Conservation (phyloP, 2,329 filamentous ascomycete genomes). For the Lecanosticta acicola region DNA sequence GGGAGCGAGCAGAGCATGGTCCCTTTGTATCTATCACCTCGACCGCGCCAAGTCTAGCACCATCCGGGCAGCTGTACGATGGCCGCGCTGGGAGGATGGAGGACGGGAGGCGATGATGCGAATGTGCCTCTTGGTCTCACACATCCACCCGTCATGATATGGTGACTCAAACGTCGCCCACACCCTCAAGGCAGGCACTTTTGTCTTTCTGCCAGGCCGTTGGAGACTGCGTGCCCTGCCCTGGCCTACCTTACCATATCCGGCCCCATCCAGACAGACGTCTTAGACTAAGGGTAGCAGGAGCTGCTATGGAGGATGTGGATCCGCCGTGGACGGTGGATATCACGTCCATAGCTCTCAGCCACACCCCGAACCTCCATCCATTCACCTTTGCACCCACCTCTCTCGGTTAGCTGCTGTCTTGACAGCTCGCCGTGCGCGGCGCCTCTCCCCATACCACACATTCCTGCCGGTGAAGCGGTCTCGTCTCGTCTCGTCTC, state of each 20-base stretch:
- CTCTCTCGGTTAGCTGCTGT: slow-evolving; percentile 11
- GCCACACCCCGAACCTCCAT: not conserved
- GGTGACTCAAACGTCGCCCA: slow-evolving; percentile 15
- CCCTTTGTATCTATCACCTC: not conserved
- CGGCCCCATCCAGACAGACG: no score
- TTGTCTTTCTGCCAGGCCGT: slow-evolving; percentile 15
- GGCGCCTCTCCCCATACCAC: not conserved
- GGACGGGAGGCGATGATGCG: not conserved
- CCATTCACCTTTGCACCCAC: not conserved
- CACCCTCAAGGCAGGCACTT: slow-evolving; percentile 2
- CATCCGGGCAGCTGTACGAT: not conserved
- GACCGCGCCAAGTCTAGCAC: not conserved
- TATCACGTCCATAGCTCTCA: not conserved
- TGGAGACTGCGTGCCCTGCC: slow-evolving; percentile 10
- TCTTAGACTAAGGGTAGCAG: no score
- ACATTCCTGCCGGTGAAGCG: slow-evolving; percentile 13
- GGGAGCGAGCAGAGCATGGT: not conserved
- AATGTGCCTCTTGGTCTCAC: not conserved
- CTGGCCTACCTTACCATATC: no score
- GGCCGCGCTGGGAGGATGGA: not conserved
- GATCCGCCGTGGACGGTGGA: not conserved
- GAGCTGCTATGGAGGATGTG: no score
- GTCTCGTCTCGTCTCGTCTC: slow-evolving; percentile 7
- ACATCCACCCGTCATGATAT: not conserved
- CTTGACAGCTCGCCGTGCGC: slow-evolving; percentile 10